These are phyloP conservation scores for Sarcomyxa edulis DNA, from an alignment of 768 basidiomycete genomes.

Conservation along the genomic window DNA sequence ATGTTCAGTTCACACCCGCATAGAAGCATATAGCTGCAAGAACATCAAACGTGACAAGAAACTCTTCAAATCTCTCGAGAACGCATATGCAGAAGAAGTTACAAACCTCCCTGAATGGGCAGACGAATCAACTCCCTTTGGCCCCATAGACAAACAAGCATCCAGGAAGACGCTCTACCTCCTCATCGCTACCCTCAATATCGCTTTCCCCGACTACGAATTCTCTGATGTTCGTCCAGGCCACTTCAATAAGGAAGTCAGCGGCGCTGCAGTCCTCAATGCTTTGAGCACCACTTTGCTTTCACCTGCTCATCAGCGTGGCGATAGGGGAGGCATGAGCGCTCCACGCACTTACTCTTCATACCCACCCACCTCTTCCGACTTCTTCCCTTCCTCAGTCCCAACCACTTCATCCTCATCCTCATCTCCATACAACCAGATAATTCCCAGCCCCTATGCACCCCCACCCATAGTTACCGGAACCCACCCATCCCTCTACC, in stretches of 20 bases:
- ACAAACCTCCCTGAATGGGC: slow-evolving; percentile 79
- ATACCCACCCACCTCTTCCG: slow-evolving; percentile 68
- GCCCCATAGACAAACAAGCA: slow-evolving; percentile 79
- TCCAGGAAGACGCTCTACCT: slow-evolving; percentile 92
- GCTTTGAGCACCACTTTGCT: slow-evolving; percentile 80
- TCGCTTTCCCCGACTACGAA: slow-evolving; percentile 96
- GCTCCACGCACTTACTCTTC: slow-evolving; percentile 83
- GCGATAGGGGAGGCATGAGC: slow-evolving; percentile 56
- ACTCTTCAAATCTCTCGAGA: slow-evolving; percentile 89
- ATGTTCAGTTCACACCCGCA: slow-evolving; percentile 84
- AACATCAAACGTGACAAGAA: slow-evolving; percentile 96
- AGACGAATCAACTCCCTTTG: slow-evolving; percentile 82
- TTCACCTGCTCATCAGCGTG: no score
- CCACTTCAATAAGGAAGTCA: slow-evolving; percentile 85
- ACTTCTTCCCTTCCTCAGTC: slow-evolving; percentile 72
- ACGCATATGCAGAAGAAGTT: slow-evolving; percentile 75
- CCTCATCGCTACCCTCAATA: slow-evolving; percentile 93
- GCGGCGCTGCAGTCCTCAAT: slow-evolving; percentile 74
- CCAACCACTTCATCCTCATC: slow-evolving; percentile 73
- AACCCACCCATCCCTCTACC: slow-evolving; percentile 86
- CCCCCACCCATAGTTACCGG: slow-evolving; percentile 73
- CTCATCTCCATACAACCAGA: slow-evolving; percentile 58
- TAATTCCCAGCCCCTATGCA: slow-evolving; percentile 57
- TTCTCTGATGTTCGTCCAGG: slow-evolving; percentile 90
- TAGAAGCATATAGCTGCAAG: slow-evolving; percentile 98